Base-by-base conservation (phyloP, 1,284 basidiomycete species). In the Sphaerobolus stellatus region DNA sequence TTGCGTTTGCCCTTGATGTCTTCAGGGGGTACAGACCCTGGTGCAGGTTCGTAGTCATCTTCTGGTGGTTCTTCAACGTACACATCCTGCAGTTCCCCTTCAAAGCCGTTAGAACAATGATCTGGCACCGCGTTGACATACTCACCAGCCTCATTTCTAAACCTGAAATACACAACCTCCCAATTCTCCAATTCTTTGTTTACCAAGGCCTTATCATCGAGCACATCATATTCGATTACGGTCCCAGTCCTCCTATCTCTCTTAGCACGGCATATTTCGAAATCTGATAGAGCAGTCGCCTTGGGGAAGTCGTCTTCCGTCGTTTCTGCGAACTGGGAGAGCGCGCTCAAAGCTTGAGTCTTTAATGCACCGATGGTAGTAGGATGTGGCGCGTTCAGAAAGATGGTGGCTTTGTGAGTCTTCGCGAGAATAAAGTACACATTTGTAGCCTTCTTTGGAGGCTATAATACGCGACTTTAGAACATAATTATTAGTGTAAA, bases 391-490 rank as follows among this genome's bases (percentile, higher is more conserved):
- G 77, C 74, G 3, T 83, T 80, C 56, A 86, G 68, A 61, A 86
- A 75, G 60, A 88, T 72, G 5, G 83, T 83, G 50, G 86, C 70
- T 61, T 80, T 87, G 71, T 89, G 85, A 0, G 86, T 85, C 62
- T 86, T 88, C 58, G 90, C 66, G 25, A 81, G 73, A 18, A 90
- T 64, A 45, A 87, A 81, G 68, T 83, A 82, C 46, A 80, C 72
- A 69, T 84, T 88, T 3, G 79, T 78, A 20, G 71, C 63, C 71
- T 72, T 33, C 14, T 47, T 49, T 14, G 46, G 40, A 28, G 33
- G n/a, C 9, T 43, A 43, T n/a, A n/a, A n/a, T n/a, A n/a, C n/a
- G n/a, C n/a, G n/a, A n/a, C n/a, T n/a, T n/a, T n/a, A n/a, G n/a
- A n/a, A n/a, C n/a, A n/a, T n/a, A n/a, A n/a, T n/a, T n/a, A n/a